Percentiles rank a stretch among this genome's conserved stretches.
These are phyloP conservation scores for Epichloe scottii DNA, from an alignment of 2,329 filamentous ascomycete species.

Conservation along the genomic window DNA sequence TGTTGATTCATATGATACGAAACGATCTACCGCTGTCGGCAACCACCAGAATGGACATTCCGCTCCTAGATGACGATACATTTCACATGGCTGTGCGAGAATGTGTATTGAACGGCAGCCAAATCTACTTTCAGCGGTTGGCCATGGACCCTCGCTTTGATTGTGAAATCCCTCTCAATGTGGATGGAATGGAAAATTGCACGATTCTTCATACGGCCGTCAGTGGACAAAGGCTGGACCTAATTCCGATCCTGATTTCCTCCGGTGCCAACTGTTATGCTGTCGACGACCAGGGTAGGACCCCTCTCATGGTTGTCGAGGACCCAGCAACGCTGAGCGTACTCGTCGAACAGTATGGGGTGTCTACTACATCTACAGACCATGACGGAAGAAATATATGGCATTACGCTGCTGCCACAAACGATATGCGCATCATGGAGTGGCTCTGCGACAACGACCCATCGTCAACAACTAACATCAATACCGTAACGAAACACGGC, in stretches of 20 bases:
- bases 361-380: constrained; percentile 18
- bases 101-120: constrained; percentile 10
- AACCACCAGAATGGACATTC: constrained; percentile 4
- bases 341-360: constrained; percentile 15
- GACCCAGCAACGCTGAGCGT: constrained; percentile 12
- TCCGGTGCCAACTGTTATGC: constrained; percentile 17
- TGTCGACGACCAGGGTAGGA: constrained; percentile 17
- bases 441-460: constrained; percentile 21
- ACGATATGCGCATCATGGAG: constrained; percentile 16
- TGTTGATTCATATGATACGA: no score
- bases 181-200: constrained; percentile 6
- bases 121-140: constrained; percentile 18
- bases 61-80: constrained; percentile 7
- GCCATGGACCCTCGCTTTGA: constrained; percentile 19
- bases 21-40: constrained; percentile 6
- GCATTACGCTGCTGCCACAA: constrained; percentile 24
- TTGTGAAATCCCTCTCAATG: constrained; percentile 13
- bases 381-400: constrained; percentile 22
- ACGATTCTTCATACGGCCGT: constrained; percentile 22
- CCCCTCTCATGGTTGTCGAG: constrained; percentile 24
- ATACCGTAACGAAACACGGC: constrained; percentile 8
- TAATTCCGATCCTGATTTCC: constrained; percentile 17
- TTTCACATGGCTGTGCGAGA: constrained; percentile 7
- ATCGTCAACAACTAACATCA: constrained; percentile 15
- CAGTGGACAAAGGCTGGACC: constrained; percentile 12